Base-by-base conservation (phyloP, 345 rosid genomes). In the Populus pruinosa region DNA sequence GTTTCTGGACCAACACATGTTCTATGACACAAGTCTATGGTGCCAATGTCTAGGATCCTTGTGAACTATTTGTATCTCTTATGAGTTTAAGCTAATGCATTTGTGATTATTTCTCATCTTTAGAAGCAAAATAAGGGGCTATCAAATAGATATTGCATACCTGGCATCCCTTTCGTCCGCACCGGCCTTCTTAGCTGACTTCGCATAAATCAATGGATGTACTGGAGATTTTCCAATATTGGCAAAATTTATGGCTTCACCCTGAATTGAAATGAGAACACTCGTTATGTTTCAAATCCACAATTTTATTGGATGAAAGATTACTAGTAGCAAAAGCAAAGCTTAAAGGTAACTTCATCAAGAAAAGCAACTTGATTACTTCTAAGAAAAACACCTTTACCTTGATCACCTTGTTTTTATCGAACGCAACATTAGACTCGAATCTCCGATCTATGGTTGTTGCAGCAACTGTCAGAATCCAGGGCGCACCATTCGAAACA, bases 381-480 rank as follows among this genome's bases (percentile, higher is more conserved):
- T 8, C 13, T 3, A 36, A 67, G 44, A n/a, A 9, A 44, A 20
- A 18, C 13, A 39, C 20, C 2, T 6, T 74, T 76, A 92, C 98
- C 93, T 90, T 89, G 77, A 92, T 79, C 23, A 87, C 87, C 81
- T 81, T 85, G 67, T 82, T 85, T 17, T 85, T 89, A 14, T 92
- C 97, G 13, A 94, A 79, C 17, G 89, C 82, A 74, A 93, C 80
- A 77, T 89, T 82, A 8, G 98, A 89, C 85, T 87, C 90, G 1
- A 94, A 94, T 77, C 84, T 89, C 76, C 98, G 83, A 79, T 94
- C 98, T 20, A 93, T 93, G 6, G 95, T 94, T 61, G 88, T 88
- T 35, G 98, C 98, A 33, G 88, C 97, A 35, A 93, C 98, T 0
- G 98, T 89, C 82, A 94, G 33, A 44, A 93, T 81, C 98, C 98